Base-by-base conservation (phyloP, 345 rosid genomes). In the Gossypium longicalyx region DNA sequence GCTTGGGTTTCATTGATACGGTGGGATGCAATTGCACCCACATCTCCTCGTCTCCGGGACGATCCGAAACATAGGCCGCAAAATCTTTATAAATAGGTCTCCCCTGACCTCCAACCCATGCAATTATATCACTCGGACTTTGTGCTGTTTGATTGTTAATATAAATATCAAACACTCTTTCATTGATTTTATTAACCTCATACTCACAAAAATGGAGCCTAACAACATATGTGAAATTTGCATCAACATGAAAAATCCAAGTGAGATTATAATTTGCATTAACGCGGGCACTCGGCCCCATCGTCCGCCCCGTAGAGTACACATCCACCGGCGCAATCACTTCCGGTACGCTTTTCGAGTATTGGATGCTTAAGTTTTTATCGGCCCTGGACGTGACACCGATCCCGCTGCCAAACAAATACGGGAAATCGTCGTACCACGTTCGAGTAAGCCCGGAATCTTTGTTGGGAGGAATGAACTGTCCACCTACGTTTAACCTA, bases 201-300 rank as follows among this genome's bases (percentile, higher is more conserved):
- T 76, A 79, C 60, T 90, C 92, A 45, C 89, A 90, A 72, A 90
- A 90, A 80, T 90, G 92, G 9, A 88, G 64, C 71, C 92, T 79
- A 12, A 88, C 82, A 38, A 87, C 58, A 44, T 88, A 90, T 0
- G 85, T 85, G 76, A 87, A 90, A 44, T 87, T 86, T 41, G 83
- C 73, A 77, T 90, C 92, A 45, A 85, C 83, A 54, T 74, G 76
- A 70, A 88, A 87, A n/a, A 80, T 62, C 94, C 94, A 87, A 17
- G 92, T 85, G 72, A 85, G 80, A 57, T 90, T 90, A 64, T 70
- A 87, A n/a, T 77, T 77, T 45, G 74, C 3, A 74, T 79, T 85
- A 15, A 84, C 69, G 10, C 58, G 68, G 7, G 77, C 48, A 34
- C 79, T 23, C 0, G 78, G 78, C 13, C 92, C 92, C 92, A 87